Conservation (phyloP, 148 eudicot genomes). For the Chenopodium album region DNA sequence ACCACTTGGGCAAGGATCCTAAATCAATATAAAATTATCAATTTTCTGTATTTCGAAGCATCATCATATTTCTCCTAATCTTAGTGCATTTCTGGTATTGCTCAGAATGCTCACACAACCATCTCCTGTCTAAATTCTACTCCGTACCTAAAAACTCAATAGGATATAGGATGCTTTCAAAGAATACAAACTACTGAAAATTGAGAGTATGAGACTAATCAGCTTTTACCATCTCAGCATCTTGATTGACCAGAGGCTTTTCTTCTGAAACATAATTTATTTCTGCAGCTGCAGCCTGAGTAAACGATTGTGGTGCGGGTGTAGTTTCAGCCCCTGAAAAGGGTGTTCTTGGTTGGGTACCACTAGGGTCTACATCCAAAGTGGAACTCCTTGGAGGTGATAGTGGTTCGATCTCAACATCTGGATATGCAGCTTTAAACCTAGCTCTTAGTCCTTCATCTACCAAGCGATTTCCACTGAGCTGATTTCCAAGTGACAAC, state of each 20-base stretch:
- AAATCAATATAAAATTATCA: too few relatives aligned
- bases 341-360: conserved; percentile 33
- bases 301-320: conserved; percentile 27
- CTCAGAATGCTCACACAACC: not conserved
- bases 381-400: conserved; percentile 83
- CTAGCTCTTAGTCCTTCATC: conserved; percentile 91
- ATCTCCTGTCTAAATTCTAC: not conserved
- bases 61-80: too few relatives aligned
- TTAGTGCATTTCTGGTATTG: too few relatives aligned
- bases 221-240: conserved; percentile 53
- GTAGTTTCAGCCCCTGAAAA: conserved; percentile 47
- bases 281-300: conserved; percentile 37
- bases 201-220: conserved; percentile 14
- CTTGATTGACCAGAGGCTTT: conserved; percentile 41
- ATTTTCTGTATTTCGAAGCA: too few relatives aligned
- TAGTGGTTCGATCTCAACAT: conserved; percentile 80
- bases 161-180: too few relatives aligned
- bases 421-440: conserved; percentile 96
- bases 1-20: too few relatives aligned
- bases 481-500: conserved; percentile 89
- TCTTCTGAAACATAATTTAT: conserved; percentile 36
- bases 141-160: not conserved
- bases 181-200: not conserved
- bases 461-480: conserved; percentile 69
- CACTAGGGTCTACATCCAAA: conserved; percentile 62